Evolutionary conservation across 441 rosid genomes (phyloP).

Genomic region (Croton setiger): DNA sequence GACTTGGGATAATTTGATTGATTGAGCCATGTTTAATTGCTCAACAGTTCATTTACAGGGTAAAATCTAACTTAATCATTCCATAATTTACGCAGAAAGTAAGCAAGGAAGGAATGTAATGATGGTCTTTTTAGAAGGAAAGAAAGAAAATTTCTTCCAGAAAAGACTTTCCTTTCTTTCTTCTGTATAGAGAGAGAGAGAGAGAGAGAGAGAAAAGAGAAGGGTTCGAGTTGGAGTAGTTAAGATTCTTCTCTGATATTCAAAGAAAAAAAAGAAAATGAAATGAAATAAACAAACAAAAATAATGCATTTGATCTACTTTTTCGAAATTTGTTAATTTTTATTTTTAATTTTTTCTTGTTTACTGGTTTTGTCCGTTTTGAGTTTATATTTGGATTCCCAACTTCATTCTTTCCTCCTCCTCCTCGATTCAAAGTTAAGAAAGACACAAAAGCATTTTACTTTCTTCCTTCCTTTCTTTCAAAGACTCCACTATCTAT

Average conservation of each 20-base stretch:
- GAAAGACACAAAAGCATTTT: not conserved
- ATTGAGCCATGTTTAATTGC: not conserved
- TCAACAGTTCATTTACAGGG: not conserved
- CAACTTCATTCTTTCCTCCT: slow-evolving; percentile 6
- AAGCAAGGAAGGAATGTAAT: slow-evolving; percentile 25
- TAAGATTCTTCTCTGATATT: slow-evolving; percentile 42
- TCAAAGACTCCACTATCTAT: not conserved
- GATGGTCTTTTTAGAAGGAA: slow-evolving; percentile 3
- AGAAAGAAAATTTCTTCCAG: not conserved
- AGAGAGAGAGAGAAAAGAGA: not conserved
- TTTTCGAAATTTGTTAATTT: slow-evolving; percentile 44
- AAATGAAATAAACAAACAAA: not conserved
- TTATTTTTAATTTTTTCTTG: not conserved
- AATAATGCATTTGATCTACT: slow-evolving; percentile 17
- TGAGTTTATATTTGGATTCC: slow-evolving; percentile 37
- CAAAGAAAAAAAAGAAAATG: slow-evolving; percentile 16
- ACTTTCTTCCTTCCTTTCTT: not conserved
- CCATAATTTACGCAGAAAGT: slow-evolving; percentile 25
- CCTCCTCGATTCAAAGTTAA: not conserved
- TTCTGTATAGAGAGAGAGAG: slow-evolving; percentile 13
- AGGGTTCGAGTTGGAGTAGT: slow-evolving; percentile 30
- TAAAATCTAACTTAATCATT: not conserved
- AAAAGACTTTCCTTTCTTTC: slow-evolving; percentile 19
- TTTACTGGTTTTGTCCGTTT: slow-evolving; percentile 35
- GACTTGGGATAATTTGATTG: not conserved